These are phyloP conservation scores for Neckera pumila DNA, from an alignment of 225 moss, liverwort and hornwort species.

Conservation along the genomic window DNA sequence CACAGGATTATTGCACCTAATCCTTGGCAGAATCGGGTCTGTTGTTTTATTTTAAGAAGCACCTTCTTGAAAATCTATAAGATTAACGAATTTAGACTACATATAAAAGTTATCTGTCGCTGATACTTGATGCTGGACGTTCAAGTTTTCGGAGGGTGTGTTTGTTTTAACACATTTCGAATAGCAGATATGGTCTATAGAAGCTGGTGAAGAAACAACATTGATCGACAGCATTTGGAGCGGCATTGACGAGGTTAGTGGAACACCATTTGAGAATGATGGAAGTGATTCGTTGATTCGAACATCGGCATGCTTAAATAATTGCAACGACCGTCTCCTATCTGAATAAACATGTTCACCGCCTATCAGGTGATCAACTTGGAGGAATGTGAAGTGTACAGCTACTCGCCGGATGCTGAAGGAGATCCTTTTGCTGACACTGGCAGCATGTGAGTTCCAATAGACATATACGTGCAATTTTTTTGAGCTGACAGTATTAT, in stretches of 20 bases:
- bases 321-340: not conserved
- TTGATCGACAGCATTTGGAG: slow-evolving; percentile 77
- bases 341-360: not conserved
- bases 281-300: not conserved
- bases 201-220: slow-evolving; percentile 66
- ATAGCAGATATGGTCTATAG: slow-evolving; percentile 76
- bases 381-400: slow-evolving; percentile 84
- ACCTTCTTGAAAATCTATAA: not conserved
- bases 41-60: not conserved
- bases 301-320: not conserved
- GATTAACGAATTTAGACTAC: not conserved
- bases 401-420: slow-evolving; percentile 89
- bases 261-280: not conserved
- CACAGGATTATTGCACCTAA: not conserved
- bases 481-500: not conserved
- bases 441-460: slow-evolving; percentile 84
- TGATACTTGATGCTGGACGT: not conserved
- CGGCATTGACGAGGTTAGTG: slow-evolving; percentile 74
- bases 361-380: slow-evolving; percentile 73
- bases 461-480: not conserved
- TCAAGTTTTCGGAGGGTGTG: not conserved
- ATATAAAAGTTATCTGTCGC: not conserved
- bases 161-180: slow-evolving; percentile 1
- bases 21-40: not conserved
- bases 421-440: slow-evolving; percentile 96